These are phyloP conservation scores for Ogataea zsoltii DNA, from an alignment of 805 yeast species.

Conservation along the genomic window DNA sequence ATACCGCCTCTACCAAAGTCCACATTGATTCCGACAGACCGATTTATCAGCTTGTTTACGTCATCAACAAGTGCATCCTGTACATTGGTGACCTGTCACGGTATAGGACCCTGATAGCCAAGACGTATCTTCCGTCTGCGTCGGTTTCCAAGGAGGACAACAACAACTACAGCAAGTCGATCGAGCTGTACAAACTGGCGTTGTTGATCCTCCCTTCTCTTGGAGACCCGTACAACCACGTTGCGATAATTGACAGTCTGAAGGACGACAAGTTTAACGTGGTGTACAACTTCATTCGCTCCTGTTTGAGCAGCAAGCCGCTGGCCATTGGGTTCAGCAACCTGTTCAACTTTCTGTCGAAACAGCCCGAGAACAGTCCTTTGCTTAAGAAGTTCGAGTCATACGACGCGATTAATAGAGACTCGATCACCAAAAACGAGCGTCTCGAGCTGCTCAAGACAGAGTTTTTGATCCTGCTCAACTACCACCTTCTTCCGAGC, in stretches of 20 bases:
- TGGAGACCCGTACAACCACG: constrained; percentile 65
- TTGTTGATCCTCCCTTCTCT: constrained; percentile 62
- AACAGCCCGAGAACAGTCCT: constrained; percentile 34
- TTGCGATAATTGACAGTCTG: constrained; percentile 56
- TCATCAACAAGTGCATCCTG: constrained; percentile 50
- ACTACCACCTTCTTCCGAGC: constrained; percentile 43
- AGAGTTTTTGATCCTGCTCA: constrained; percentile 33
- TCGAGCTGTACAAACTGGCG: constrained; percentile 52
- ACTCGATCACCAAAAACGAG: constrained; percentile 35
- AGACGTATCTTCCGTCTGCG: constrained; percentile 38
- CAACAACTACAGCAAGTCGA: constrained; percentile 44
- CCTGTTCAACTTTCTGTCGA: constrained; percentile 39
- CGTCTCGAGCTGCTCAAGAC: constrained; percentile 32
- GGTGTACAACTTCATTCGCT: constrained; percentile 54
- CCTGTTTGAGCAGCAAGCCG: constrained; percentile 54
- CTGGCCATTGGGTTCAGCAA: constrained; percentile 48
- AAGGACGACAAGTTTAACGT: constrained; percentile 49
- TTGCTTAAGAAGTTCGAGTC: constrained; percentile 30
- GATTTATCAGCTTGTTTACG: constrained; percentile 36
- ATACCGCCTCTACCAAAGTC: no score
- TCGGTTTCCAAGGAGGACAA: constrained; percentile 37
- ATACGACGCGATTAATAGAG: constrained; percentile 27
- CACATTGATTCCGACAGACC: constrained; percentile 7
- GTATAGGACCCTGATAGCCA: constrained; percentile 52
- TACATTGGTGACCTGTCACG: constrained; percentile 61